A percentile compares a stretch with the other conserved stretches of the same genome.
Conservation (phyloP, 768 basidiomycete genomes). For the Mycena venus region DNA sequence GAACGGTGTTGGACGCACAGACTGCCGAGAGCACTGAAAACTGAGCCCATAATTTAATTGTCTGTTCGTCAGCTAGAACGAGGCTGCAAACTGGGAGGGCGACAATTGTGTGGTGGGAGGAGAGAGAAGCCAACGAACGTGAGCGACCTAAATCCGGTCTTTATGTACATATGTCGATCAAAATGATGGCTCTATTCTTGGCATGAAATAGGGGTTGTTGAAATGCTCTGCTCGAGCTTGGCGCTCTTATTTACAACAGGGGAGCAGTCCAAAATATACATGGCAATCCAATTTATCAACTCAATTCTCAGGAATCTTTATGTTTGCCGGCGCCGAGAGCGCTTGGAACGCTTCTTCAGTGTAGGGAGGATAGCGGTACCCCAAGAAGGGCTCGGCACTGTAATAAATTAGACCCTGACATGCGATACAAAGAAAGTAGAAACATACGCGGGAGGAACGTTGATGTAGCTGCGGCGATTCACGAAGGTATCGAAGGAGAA, state of each 20-base stretch:
- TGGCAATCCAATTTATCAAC: not conserved
- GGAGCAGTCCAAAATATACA: too few relatives aligned
- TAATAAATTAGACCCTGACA: not conserved
- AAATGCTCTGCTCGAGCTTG: too few relatives aligned
- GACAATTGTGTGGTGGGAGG: not conserved
- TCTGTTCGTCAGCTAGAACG: not conserved
- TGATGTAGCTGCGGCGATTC: constrained; percentile 20
- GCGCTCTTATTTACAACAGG: too few relatives aligned
- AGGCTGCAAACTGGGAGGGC: not conserved
- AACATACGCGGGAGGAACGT: constrained; percentile 13
- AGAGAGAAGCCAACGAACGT: not conserved
- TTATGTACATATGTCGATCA: too few relatives aligned
- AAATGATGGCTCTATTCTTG: too few relatives aligned
- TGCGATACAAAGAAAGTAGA: not conserved
- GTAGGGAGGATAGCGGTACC: constrained; percentile 13
- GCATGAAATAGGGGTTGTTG: too few relatives aligned
- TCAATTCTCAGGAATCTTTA: constrained; percentile 7
- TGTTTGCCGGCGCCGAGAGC: constrained; percentile 5
- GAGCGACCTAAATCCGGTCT: not conserved
- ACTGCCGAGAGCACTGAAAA: constrained; percentile 14
- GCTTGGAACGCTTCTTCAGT: constrained; percentile 7
- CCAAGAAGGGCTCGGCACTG: constrained; percentile 14
- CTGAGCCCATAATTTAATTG: constrained; percentile 4
- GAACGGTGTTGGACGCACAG: not conserved
- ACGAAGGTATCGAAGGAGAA: constrained; percentile 18